phyloP scores from a whole-genome alignment of 352 stramenopile genomes.

The Globisporangium irregulare region DNA sequence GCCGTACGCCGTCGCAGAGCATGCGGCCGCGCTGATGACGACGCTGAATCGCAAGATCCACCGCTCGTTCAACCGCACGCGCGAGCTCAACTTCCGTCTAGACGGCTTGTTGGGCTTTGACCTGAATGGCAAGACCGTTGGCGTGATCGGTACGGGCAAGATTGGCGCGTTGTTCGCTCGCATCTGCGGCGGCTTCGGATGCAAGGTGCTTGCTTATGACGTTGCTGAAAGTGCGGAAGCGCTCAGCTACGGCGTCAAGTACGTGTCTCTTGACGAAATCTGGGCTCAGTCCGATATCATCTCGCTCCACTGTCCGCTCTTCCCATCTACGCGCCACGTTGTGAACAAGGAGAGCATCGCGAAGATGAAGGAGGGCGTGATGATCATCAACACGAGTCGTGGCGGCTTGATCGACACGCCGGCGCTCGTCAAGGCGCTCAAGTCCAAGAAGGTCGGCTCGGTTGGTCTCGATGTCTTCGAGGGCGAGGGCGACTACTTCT shows the following conservation, averaged over 20 bases:
- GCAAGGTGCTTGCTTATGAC: neutral
- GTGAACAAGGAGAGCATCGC: conserved; percentile 80
- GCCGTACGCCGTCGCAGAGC: neutral
- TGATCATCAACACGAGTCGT: conserved; percentile 91
- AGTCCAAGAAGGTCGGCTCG: conserved; percentile 70
- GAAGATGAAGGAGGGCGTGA: conserved; percentile 86
- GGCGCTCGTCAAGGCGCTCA: conserved; percentile 74
- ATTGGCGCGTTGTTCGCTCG: neutral
- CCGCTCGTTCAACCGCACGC: neutral
- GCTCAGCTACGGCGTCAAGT: conserved; percentile 41
- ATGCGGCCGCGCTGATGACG: neutral
- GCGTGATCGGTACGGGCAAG: neutral
- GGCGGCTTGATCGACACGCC: conserved; percentile 87
- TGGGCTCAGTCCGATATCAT: conserved; percentile 81
- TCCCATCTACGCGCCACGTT: conserved; percentile 78
- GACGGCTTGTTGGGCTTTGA: neutral
- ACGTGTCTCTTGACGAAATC: conserved; percentile 59
- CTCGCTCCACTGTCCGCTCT: conserved; percentile 83
- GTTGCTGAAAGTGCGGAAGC: conserved; percentile 33
- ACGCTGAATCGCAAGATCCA: neutral
- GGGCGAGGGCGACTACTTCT: conserved; percentile 73
- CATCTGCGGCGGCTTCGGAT: neutral
- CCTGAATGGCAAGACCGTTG: neutral
- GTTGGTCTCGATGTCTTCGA: conserved; percentile 90
- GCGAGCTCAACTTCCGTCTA: neutral